These are phyloP conservation scores for Cladosporium sp. DNA, from an alignment of 2,329 filamentous ascomycete genomes.

Conservation along the genomic window DNA sequence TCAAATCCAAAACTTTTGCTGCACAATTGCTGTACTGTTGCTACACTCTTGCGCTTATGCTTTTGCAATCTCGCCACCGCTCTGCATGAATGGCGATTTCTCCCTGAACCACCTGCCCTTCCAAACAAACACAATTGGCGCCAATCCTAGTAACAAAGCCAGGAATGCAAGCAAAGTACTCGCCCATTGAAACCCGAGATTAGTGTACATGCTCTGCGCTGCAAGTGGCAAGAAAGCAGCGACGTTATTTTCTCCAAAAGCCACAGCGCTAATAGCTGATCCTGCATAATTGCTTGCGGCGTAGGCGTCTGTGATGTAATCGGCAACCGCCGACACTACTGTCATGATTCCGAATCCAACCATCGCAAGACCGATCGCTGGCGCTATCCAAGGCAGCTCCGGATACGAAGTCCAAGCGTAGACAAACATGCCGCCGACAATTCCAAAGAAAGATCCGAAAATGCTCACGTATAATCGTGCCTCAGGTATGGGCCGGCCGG, in stretches of 20 bases:
- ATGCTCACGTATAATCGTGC: slow-evolving; percentile 43
- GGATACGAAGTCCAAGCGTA: slow-evolving; percentile 49
- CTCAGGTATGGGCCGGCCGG: slow-evolving; percentile 40
- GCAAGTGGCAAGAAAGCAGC: slow-evolving; percentile 47
- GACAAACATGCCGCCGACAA: slow-evolving; percentile 47
- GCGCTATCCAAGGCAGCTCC: slow-evolving; percentile 44
- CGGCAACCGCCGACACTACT: slow-evolving; percentile 43
- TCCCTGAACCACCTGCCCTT: slow-evolving; percentile 30
- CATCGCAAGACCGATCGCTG: slow-evolving; percentile 44
- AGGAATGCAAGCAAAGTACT: slow-evolving; percentile 45
- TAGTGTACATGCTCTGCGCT: slow-evolving; percentile 45
- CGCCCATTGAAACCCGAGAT: slow-evolving; percentile 48
- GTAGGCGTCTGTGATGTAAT: slow-evolving; percentile 50
- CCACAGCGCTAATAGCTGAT: slow-evolving; percentile 47
- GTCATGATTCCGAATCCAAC: slow-evolving; percentile 49
- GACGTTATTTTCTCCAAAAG: slow-evolving; percentile 47
- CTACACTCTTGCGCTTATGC: neutral
- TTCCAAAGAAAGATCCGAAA: slow-evolving; percentile 42
- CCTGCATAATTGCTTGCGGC: slow-evolving; percentile 43
- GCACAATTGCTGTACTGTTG: neutral
- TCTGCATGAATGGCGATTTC: slow-evolving; percentile 32
- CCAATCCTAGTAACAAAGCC: slow-evolving; percentile 40
- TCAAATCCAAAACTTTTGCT: neutral
- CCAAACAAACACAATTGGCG: slow-evolving; percentile 41
- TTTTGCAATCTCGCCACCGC: slow-evolving; percentile 6